Conservation (phyloP, 179 eudicot genomes). For the Patellifolia procumbens region DNA sequence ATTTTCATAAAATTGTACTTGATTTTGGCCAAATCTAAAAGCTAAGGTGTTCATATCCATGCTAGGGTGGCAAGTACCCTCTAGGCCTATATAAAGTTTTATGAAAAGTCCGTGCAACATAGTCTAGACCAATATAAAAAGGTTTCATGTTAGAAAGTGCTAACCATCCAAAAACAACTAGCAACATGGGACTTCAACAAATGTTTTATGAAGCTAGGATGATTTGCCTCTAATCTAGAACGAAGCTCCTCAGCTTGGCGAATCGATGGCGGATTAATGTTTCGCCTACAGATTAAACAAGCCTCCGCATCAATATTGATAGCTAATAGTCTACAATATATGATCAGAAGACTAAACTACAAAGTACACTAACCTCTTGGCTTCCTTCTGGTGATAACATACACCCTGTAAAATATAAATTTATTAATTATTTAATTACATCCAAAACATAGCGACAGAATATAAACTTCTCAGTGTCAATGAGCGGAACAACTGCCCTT, state of each 20-base stretch:
- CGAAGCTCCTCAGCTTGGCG: constrained; percentile 20
- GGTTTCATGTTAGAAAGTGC: constrained; percentile 10
- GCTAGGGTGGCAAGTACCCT: background rate
- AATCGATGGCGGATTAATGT: constrained; percentile 9
- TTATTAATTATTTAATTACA: background rate
- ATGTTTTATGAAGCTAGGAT: constrained; percentile 24
- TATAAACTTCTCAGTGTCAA: background rate
- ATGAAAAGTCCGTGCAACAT: background rate
- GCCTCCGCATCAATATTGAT: background rate
- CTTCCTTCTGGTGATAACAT: background rate
- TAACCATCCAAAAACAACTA: constrained; percentile 31
- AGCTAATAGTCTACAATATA: background rate
- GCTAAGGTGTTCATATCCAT: background rate
- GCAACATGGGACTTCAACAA: constrained; percentile 26
- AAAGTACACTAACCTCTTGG: constrained; percentile 19
- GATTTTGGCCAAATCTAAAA: background rate
- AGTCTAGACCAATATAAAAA: background rate
- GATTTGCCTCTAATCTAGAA: constrained; percentile 11
- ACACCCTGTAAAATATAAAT: constrained; percentile 16
- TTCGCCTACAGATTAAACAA: constrained; percentile 13
- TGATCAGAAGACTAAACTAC: background rate
- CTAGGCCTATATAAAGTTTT: background rate
- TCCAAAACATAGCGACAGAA: background rate
- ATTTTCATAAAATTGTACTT: background rate
- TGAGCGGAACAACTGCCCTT: background rate